Conservation (phyloP, 2,329 filamentous ascomycete species). For the Ophiostoma triangulosporum region DNA sequence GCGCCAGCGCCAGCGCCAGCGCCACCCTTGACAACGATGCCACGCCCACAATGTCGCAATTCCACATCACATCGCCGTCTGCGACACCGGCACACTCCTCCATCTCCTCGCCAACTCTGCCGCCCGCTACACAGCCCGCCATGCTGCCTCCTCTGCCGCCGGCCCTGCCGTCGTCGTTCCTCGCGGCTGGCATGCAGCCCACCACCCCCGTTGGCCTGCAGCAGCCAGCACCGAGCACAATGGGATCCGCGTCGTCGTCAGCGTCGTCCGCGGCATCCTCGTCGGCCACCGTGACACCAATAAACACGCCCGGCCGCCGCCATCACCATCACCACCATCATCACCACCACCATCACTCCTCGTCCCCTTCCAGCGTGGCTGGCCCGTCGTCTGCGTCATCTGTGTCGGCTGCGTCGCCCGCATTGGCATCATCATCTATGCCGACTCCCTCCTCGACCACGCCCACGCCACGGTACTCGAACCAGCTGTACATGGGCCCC, state of each 20-base stretch:
- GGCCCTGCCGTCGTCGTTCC: neutral
- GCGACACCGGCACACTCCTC: conserved; percentile 33
- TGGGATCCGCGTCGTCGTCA: conserved; percentile 14
- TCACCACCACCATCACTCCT: conserved; percentile 35
- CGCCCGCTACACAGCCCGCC: neutral
- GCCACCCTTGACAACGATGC: conserved; percentile 31
- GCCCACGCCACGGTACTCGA: neutral
- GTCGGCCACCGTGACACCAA: neutral
- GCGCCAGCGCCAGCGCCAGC: neutral
- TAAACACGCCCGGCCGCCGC: conserved; percentile 2
- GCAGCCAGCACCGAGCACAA: conserved; percentile 6
- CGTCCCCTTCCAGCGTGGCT: conserved; percentile 52
- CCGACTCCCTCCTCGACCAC: neutral
- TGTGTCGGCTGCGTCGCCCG: conserved; percentile 26
- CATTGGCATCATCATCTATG: neutral
- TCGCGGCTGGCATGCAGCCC: conserved; percentile 1
- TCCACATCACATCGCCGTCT: conserved; percentile 50
- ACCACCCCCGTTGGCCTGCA: conserved; percentile 25
- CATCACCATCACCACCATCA: conserved; percentile 19
- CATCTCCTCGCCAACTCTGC: conserved; percentile 5
- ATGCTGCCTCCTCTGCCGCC: neutral
- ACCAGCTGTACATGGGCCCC: neutral
- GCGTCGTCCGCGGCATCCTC: neutral
- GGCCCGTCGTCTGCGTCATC: conserved; percentile 31
- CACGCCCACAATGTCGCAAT: conserved; percentile 46